A percentile compares a stretch with the other conserved stretches of the same genome.
phyloP scores from a whole-genome alignment of 192 early-diverging fungal genomes.

The Gamsiella multidivaricata region DNA sequence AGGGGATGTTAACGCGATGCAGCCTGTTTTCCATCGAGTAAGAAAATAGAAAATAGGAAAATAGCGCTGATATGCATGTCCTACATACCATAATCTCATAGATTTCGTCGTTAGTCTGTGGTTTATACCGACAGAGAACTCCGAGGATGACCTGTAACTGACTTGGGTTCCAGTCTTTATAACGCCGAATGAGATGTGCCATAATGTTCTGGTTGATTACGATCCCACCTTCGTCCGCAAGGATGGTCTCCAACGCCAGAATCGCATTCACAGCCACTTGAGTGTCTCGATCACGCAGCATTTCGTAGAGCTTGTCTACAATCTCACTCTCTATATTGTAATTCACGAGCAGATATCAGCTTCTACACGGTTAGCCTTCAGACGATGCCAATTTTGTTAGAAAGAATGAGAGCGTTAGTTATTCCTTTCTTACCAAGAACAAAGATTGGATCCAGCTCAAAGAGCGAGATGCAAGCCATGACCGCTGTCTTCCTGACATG shows the following conservation, averaged over 20 bases:
- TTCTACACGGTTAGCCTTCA: no score
- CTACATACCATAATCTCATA: constrained; percentile 55
- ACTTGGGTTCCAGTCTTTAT: constrained; percentile 47
- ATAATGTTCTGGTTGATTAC: constrained; percentile 43
- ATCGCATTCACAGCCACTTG: constrained; percentile 49
- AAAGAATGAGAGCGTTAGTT: no score
- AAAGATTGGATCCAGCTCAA: constrained; percentile 46
- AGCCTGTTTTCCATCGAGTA: no score
- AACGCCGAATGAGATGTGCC: constrained; percentile 29
- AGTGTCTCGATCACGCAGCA: constrained; percentile 46
- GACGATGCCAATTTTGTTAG: no score
- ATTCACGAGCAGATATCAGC: no score
- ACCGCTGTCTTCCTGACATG: constrained; percentile 56
- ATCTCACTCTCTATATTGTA: constrained; percentile 44
- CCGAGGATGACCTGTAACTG: constrained; percentile 48
- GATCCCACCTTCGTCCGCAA: constrained; percentile 50
- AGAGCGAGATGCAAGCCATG: constrained; percentile 51
- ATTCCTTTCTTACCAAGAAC: constrained; percentile 38
- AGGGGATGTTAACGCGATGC: no score
- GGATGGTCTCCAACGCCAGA: constrained; percentile 44
- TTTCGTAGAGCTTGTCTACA: constrained; percentile 45
- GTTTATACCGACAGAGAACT: constrained; percentile 49
- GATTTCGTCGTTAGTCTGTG: constrained; percentile 42
- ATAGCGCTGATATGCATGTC: background rate
- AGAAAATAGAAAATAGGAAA: background rate